phyloP scores from a whole-genome alignment of 2,329 filamentous ascomycete genomes.

The Dryadomyces sulphureus region DNA sequence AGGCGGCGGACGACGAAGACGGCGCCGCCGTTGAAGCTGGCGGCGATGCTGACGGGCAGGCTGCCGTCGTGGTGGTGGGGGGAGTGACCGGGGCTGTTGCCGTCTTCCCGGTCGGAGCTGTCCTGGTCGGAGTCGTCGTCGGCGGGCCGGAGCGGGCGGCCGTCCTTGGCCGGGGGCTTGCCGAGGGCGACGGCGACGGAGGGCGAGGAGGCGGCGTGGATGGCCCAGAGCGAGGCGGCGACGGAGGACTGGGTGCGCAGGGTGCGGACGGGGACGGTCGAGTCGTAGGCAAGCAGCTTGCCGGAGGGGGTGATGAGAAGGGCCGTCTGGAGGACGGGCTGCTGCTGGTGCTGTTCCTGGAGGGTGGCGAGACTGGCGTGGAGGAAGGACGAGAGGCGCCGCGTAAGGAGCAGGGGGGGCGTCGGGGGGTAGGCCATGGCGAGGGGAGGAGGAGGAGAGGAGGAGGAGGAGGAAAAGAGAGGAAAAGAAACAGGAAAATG shows the following conservation, averaged over 20 bases:
- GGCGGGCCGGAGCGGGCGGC: constrained; percentile 7
- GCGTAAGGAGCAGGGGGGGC: constrained; percentile 48
- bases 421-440: constrained; percentile 23
- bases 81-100: not conserved
- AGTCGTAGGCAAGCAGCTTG: constrained; percentile 49
- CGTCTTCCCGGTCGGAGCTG: not conserved
- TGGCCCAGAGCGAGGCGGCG: constrained; percentile 44
- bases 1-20: constrained; percentile 45
- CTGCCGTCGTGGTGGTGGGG: constrained; percentile 8
- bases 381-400: constrained; percentile 48
- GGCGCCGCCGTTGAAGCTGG: constrained; percentile 36
- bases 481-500: not conserved
- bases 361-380: constrained; percentile 30
- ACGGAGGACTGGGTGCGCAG: constrained; percentile 51
- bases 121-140: not conserved
- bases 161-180: not conserved
- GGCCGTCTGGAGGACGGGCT: constrained; percentile 39
- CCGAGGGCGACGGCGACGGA: constrained; percentile 16
- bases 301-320: constrained; percentile 45
- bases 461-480: not conserved
- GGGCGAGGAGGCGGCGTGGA: constrained; percentile 33
- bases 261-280: constrained; percentile 35
- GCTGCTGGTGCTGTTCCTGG: constrained; percentile 4
- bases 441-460: constrained; percentile 8
- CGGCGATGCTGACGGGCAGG: constrained; percentile 25